Evolutionary conservation across 805 yeast genomes (phyloP), one percentile per base, ranked within the genome.

Genomic region (Komagataella mondaviorum): DNA sequence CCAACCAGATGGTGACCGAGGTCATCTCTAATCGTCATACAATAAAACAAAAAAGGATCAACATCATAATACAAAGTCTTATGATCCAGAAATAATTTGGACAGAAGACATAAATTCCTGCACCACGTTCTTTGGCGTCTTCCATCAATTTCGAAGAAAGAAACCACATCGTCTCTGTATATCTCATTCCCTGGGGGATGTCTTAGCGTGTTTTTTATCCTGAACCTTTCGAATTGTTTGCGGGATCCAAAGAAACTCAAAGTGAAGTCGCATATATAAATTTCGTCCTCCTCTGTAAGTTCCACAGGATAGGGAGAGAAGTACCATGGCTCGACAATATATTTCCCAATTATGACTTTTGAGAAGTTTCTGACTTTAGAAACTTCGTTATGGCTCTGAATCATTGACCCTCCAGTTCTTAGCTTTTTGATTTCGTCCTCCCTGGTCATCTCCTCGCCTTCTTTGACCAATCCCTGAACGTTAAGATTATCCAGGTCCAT

Each of bases 101-200:
- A 82, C n/a, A 93, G 67, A 52, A 93, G 71, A 72, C 98, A 93
- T 53, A 93, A 72, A 64, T 93, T 93, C 56, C 99, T 79, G 66
- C 99, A 93, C 97, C 98, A 93, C 0, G 96, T 85, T 56, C 98
- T 74, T 69, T 93, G 99, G 57, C 86, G 85, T 53, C 96, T 73
- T 8, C 99, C 99, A 67, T 93, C 99, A 55, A 93, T 90, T 64
- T 93, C 99, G 74, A 91, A 93, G 63, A 93, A 93, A 16, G 96
- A 87, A 45, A 93, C 91, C 59, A 83, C 80, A 49, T 85, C 90
- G 65, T 93, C 98, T 49, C 99, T 73, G 65, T 93, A 93, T 20
- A 93, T 90, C 62, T 93, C 99, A 68, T 93, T 93, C 0, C 99
- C 99, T 0, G 99, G 99, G 1, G 99, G 99, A 61, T 91, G 98